phyloP scores from a whole-genome alignment of 805 yeast genomes.

The Saturnispora saitoi region DNA sequence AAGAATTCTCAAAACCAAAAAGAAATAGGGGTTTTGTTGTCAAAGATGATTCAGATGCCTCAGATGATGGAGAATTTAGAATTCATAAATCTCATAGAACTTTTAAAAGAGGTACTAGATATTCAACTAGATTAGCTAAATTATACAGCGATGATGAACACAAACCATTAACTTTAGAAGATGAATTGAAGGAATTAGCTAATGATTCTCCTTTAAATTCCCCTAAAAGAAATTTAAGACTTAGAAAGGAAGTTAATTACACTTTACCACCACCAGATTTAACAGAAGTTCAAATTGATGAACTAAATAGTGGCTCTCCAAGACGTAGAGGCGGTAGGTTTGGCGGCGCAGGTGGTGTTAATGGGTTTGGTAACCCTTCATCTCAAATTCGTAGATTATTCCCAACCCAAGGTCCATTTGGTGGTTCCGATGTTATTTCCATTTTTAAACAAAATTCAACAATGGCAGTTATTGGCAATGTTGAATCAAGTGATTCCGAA shows the following conservation, averaged over 20 bases:
- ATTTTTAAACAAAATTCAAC: conserved; percentile 49
- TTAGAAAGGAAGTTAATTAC: conserved; percentile 68
- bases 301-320: conserved; percentile 21
- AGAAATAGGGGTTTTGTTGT: conserved; percentile 13
- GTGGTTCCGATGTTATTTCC: conserved; percentile 88
- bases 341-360: conserved; percentile 12
- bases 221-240: conserved; percentile 47
- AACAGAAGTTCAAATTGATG: conserved; percentile 31
- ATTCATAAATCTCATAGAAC: neutral
- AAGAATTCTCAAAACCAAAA: conserved; percentile 3
- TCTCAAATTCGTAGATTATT: conserved; percentile 58
- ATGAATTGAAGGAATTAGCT: conserved; percentile 59
- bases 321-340: conserved; percentile 22
- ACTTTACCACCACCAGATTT: conserved; percentile 74
- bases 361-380: conserved; percentile 24
- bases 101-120: conserved; percentile 8
- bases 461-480: conserved; percentile 29
- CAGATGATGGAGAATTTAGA: neutral
- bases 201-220: conserved; percentile 45
- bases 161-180: conserved; percentile 36
- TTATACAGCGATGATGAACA: conserved; percentile 13
- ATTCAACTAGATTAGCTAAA: conserved; percentile 12
- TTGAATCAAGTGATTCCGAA: conserved; percentile 39
- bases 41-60: conserved; percentile 14
- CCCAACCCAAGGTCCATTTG: conserved; percentile 96